Base-by-base conservation (phyloP, 1,139 yeast genomes). In the Candida freyschussii region DNA sequence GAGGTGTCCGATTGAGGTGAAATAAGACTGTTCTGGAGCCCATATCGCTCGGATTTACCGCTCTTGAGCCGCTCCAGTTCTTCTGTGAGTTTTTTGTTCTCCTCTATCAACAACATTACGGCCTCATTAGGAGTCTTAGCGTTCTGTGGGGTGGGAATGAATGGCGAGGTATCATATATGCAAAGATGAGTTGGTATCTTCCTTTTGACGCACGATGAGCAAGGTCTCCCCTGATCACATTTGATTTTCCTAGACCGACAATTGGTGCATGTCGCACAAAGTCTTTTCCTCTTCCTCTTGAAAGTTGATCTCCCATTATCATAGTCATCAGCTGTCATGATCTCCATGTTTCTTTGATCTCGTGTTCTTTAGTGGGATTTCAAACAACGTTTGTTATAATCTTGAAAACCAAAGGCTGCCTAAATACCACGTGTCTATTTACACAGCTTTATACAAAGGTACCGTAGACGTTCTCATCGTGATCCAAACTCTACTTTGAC, bases 151-250 rank as follows among this genome's bases (percentile, higher is more conserved):
- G 30, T 31, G 4, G 50, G 45, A 6, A 45, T 33, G 29, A 45
- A 48, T n/a, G 53, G 53, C 0, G 52, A 42, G 2, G 33, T 36
- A 16, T 46, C 50, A 32, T 50, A 50, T 12, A 50, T 37, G 29
- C 56, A 53, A 12, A 50, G 27, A 21, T 48, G 47, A 2, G 41
- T 43, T 0, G 56, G 50, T 11, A 50, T 44, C 6, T 36, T 32
- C 31, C 47, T 47, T 29, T 38, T 45, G 18, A 41, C 31, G 40
- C 60, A 56, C 2, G 54, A 41, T 6, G 52, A 30, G 21, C 60
- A 56, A 4, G 60, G 59, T 22, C 41, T 47, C 10, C 39, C 43
- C 26, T 52, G 52, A 29, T 56, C 57, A 40, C 60, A 55, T 24
- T 55, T 55, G 17, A 51, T 40, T 38, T 56, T 55, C 17, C 56